These are phyloP conservation scores for Hypoxylon fragiforme DNA, from an alignment of 495 filamentous ascomycete species.

Conservation along the genomic window DNA sequence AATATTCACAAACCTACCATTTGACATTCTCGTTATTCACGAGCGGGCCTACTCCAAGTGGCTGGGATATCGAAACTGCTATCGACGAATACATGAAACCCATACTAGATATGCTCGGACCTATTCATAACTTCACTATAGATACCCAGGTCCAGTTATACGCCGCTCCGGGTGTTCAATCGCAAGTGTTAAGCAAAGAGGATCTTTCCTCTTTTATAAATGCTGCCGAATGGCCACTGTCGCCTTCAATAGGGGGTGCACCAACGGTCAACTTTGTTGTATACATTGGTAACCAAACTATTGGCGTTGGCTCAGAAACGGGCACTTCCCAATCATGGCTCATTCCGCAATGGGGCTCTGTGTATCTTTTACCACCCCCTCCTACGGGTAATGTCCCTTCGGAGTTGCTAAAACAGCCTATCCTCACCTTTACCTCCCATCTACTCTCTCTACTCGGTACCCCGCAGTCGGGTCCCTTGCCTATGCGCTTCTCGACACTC, in stretches of 20 bases:
- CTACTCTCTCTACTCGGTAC: slow-evolving; percentile 87
- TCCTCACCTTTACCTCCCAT: slow-evolving; percentile 90
- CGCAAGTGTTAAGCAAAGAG: slow-evolving; percentile 73
- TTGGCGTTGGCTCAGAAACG: slow-evolving; percentile 43
- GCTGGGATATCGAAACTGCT: slow-evolving; percentile 88
- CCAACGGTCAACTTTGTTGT: slow-evolving; percentile 96
- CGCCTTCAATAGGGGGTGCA: slow-evolving; percentile 87
- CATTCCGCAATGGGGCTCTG: slow-evolving; percentile 95
- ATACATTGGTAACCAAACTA: slow-evolving; percentile 67
- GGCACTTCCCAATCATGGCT: slow-evolving; percentile 85
- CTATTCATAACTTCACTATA: slow-evolving; percentile 93
- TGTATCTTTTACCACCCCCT: slow-evolving; percentile 72
- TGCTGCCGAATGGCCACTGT: slow-evolving; percentile 95
- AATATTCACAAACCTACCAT: slow-evolving; percentile 93
- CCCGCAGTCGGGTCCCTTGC: slow-evolving; percentile 76
- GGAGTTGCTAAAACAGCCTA: slow-evolving; percentile 70
- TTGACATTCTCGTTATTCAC: slow-evolving; percentile 95
- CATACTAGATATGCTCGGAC: slow-evolving; percentile 71
- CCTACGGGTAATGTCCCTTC: slow-evolving; percentile 42
- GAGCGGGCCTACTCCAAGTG: slow-evolving; percentile 71
- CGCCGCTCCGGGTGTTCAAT: slow-evolving; percentile 73
- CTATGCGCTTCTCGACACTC: slow-evolving; percentile 81
- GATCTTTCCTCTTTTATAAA: slow-evolving; percentile 95
- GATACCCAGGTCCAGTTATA: slow-evolving; percentile 96
- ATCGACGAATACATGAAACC: slow-evolving; percentile 81